These are phyloP conservation scores for Quillaja saponaria DNA, from an alignment of 306 rosid species.

Conservation along the genomic window DNA sequence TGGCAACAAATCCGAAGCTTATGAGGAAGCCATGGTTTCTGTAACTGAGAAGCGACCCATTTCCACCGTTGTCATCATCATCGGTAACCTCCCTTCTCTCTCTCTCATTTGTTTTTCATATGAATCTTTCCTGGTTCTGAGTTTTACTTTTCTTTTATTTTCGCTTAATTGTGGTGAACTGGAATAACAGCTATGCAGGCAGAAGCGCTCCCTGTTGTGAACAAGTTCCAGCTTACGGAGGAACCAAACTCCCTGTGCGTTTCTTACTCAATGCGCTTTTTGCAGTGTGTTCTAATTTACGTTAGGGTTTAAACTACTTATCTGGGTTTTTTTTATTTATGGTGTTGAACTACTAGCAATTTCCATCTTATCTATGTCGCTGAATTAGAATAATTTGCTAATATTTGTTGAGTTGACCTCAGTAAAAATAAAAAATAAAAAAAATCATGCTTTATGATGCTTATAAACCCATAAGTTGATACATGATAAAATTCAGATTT, in stretches of 20 bases:
- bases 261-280: constrained; percentile 2
- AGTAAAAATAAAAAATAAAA: background rate
- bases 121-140: background rate
- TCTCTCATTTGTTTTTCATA: background rate
- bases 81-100: constrained; percentile 44
- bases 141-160: background rate
- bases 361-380: background rate
- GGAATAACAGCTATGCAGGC: constrained; percentile 82
- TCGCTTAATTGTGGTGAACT: constrained; percentile 4
- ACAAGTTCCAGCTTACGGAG: constrained; percentile 68
- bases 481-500: background rate
- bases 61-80: constrained; percentile 65
- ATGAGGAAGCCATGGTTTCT: constrained; percentile 44
- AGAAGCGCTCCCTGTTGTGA: constrained; percentile 86
- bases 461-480: background rate
- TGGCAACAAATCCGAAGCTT: constrained; percentile 45
- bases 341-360: background rate
- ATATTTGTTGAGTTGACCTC: background rate
- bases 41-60: constrained; percentile 45
- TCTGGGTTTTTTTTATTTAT: background rate
- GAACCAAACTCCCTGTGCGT: constrained; percentile 64
- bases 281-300: background rate
- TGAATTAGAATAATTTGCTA: background rate
- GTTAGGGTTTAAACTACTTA: constrained; percentile 15
- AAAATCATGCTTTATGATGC: background rate